phyloP scores from a whole-genome alignment of 371 early-diverging fungal species.

The Mucor piriformis region DNA sequence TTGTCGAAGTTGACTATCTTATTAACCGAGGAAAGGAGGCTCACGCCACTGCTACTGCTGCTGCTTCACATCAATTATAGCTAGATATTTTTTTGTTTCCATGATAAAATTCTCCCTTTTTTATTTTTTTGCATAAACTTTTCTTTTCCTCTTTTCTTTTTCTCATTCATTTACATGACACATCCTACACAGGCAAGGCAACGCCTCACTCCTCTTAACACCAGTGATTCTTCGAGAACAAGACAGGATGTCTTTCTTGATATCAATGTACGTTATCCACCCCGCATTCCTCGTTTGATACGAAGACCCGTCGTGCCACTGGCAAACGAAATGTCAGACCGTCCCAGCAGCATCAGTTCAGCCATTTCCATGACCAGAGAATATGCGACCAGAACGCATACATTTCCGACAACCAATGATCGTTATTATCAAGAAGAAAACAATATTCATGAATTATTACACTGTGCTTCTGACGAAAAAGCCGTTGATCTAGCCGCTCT shows the following conservation, averaged over 20 bases:
- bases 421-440: not conserved
- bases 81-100: not conserved
- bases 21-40: constrained; percentile 58
- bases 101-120: not conserved
- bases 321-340: not conserved
- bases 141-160: not conserved
- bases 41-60: not conserved
- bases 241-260: not conserved
- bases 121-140: not conserved
- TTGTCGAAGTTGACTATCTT: constrained; percentile 94
- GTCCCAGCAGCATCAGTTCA: constrained; percentile 19
- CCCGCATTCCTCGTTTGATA: constrained; percentile 9
- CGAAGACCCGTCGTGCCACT: constrained; percentile 1
- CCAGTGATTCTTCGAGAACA: not conserved
- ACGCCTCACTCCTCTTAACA: not conserved
- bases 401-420: not conserved
- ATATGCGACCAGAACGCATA: not conserved
- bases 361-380: constrained; percentile 17
- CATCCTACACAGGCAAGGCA: not conserved
- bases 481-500: constrained; percentile 9
- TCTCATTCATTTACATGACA: not conserved
- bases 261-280: constrained; percentile 1
- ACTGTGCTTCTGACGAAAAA: constrained; percentile 11
- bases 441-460: constrained; percentile 3
- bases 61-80: not conserved